Base-by-base conservation (phyloP, 352 stramenopile genomes). In the Phytopythium aichiense region DNA sequence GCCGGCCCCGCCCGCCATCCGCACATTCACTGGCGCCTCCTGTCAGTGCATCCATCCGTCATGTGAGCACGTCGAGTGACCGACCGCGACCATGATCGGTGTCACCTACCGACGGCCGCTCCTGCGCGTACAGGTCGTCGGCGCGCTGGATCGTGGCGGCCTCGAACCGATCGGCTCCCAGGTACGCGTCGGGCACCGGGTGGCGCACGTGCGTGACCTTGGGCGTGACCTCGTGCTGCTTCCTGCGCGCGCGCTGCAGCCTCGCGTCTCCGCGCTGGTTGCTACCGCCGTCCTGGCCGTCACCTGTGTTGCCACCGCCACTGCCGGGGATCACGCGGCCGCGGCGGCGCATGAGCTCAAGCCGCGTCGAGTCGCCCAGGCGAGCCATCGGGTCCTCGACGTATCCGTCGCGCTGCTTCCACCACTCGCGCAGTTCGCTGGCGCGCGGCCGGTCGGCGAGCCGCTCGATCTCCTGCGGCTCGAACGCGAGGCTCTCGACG, bases 351-450 rank as follows among this genome's bases (percentile, higher is more conserved):
- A 62, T 65, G 20, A 81, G 59, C 46, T 87, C 63, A n/a, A 89
- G 64, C 5, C 79, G 72, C 18, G 86, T 50, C 20, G 83, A 92
- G 11, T 63, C 68, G 13, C 61, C 52, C 18, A 75, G 63, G 49
- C 83, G 77, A 1, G 63, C 7, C 7, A 72, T 4, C n/a, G 81
- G 75, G 20, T 88, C 74, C 4, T 77, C 74, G 1, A 91, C 75
- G 56, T 93, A 91, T 7, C 78, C 84, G 2, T 69, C 54, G 25
- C 73, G 65, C 15, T 65, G 61, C 28, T 69, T 86, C 84, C 84
- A 92, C 84, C 84, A 92, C 43, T 72, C 61, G 8, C 56, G 25
- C 8, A 89, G 67, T 28, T 84, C 60, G 4, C 70, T 48, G 0
- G 67, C 63, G 35, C 79, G 85, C 23, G 81, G 81, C 38, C 86